Conservation (phyloP, 2,329 filamentous ascomycete species). For the Acephala macrosclerotiorum region DNA sequence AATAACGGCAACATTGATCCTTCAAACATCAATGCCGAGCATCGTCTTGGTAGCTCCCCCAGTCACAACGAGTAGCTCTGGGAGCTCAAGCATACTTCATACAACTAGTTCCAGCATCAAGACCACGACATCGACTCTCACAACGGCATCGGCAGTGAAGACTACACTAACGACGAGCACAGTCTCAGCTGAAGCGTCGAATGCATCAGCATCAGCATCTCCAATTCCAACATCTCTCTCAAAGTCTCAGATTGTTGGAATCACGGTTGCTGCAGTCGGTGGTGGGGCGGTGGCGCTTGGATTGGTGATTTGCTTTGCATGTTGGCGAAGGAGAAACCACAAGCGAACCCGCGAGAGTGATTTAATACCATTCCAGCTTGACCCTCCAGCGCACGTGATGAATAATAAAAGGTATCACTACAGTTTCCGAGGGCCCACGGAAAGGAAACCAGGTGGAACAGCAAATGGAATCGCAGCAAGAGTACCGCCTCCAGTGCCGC, state of each 20-base stretch:
- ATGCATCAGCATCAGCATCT: constrained; percentile 4
- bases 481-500: constrained; percentile 36
- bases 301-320: constrained; percentile 50
- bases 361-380: constrained; percentile 41
- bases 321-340: constrained; percentile 45
- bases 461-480: constrained; percentile 35
- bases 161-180: constrained; percentile 27
- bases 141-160: constrained; percentile 21
- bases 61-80: constrained; percentile 23
- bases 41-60: constrained; percentile 43
- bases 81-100: not conserved
- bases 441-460: constrained; percentile 35
- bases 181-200: constrained; percentile 32
- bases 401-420: constrained; percentile 28
- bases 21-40: constrained; percentile 47
- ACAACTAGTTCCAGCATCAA: constrained; percentile 6
- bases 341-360: constrained; percentile 42
- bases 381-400: constrained; percentile 36
- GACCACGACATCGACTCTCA: constrained; percentile 6
- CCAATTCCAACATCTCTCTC: constrained; percentile 21
- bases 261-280: constrained; percentile 61
- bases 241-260: constrained; percentile 60
- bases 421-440: constrained; percentile 28
- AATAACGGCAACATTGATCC: constrained; percentile 63
- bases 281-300: constrained; percentile 56